A percentile compares a stretch with the other conserved stretches of the same genome.
Conservation (phyloP, 306 rosid species). For the Glycine tomentella region DNA sequence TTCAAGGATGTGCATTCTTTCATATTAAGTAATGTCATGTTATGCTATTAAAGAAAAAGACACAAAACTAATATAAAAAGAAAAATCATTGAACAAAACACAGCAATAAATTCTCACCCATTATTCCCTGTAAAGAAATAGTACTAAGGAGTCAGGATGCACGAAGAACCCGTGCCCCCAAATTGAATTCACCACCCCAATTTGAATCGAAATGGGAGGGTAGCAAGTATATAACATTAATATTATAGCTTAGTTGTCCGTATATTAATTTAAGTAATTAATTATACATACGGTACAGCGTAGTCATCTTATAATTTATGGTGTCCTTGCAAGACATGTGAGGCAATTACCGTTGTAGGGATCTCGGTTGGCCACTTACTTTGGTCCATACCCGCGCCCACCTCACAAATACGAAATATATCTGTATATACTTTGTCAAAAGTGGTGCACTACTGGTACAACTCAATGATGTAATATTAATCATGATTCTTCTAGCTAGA, state of each 20-base stretch:
- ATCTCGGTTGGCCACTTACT: slow-evolving; percentile 36
- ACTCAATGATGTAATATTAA: slow-evolving; percentile 18
- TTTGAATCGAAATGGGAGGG: slow-evolving; percentile 1
- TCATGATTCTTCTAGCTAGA: slow-evolving; percentile 22
- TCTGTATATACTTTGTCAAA: not conserved
- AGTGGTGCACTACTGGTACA: not conserved
- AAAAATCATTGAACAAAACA: not conserved
- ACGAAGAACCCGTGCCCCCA: slow-evolving; percentile 79
- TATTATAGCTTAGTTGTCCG: slow-evolving; percentile 28
- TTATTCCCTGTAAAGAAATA: slow-evolving; percentile 28
- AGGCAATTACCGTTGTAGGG: slow-evolving; percentile 57
- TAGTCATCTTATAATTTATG: slow-evolving; percentile 54
- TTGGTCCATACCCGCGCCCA: slow-evolving; percentile 58
- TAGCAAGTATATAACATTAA: not conserved
- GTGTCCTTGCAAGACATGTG: slow-evolving; percentile 70
- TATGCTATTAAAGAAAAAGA: not conserved
- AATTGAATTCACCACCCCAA: slow-evolving; percentile 62
- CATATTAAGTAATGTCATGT: not conserved
- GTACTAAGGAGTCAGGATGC: slow-evolving; percentile 37
- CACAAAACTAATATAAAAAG: not conserved
- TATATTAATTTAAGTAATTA: slow-evolving; percentile 35
- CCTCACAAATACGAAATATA: slow-evolving; percentile 29
- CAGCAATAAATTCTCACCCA: slow-evolving; percentile 37
- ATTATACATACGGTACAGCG: not conserved
- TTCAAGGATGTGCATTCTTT: not conserved